Percentiles rank a stretch among this genome's conserved stretches.
phyloP scores from a whole-genome alignment of 2,329 filamentous ascomycete species.

The Exophiala bonariae region DNA sequence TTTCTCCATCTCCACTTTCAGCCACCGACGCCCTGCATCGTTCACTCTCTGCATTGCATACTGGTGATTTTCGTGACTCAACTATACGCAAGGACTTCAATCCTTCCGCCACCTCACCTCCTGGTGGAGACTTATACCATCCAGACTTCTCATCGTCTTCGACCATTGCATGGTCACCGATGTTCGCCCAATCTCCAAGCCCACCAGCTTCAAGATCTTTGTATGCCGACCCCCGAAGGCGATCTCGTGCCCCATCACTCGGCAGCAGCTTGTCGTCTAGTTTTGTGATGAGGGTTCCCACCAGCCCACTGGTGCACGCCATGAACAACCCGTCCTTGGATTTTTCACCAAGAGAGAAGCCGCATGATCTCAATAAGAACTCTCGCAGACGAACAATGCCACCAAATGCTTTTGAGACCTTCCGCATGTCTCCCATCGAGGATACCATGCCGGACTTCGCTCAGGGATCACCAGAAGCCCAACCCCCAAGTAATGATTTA shows the following conservation, averaged over 20 bases:
- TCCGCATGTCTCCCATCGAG: constrained; percentile 43
- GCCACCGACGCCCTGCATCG: constrained; percentile 41
- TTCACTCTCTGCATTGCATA: constrained; percentile 71
- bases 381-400: constrained; percentile 72
- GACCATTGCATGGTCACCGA: neutral
- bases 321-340: constrained; percentile 80
- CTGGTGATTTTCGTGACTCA: constrained; percentile 59
- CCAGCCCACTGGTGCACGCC: constrained; percentile 87
- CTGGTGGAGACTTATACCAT: too few species aligned
- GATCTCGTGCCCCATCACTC: constrained; percentile 57
- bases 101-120: too few species aligned
- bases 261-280: constrained; percentile 74
- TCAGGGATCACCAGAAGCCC: constrained; percentile 56
- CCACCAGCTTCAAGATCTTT: neutral
- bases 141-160: neutral
- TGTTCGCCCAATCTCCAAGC: too few species aligned
- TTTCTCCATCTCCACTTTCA: constrained; percentile 49
- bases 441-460: constrained; percentile 35
- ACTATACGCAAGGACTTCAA: too few species aligned
- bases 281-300: constrained; percentile 84
- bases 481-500: constrained; percentile 15
- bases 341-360: constrained; percentile 54
- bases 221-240: neutral
- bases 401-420: constrained; percentile 57
- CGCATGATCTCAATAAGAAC: constrained; percentile 14